Percentiles rank a stretch among this genome's conserved stretches.
These are phyloP conservation scores for Cardamine chenopodiifolia DNA, from an alignment of 345 rosid species.

Conservation along the genomic window DNA sequence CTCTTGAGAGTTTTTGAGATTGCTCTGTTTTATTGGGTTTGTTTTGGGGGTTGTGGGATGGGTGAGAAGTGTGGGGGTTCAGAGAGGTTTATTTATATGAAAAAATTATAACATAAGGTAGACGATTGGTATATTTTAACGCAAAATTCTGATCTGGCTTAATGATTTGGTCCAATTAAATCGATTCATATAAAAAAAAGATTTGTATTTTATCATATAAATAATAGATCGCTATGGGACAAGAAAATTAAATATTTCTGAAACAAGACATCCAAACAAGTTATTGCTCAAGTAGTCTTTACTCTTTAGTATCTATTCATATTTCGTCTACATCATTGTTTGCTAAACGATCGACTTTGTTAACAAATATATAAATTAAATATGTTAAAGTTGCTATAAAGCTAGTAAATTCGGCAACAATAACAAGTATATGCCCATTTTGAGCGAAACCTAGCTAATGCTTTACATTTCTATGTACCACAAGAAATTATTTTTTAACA, in stretches of 20 bases:
- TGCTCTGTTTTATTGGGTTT: neutral
- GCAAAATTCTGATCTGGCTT: slow-evolving; percentile 17
- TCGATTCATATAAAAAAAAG: neutral
- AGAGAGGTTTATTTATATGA: slow-evolving; percentile 37
- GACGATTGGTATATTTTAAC: slow-evolving; percentile 21
- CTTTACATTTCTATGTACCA: neutral
- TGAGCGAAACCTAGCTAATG: neutral
- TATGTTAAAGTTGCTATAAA: neutral
- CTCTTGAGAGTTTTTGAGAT: neutral
- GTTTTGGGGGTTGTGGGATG: slow-evolving; percentile 30
- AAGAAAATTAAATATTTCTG: neutral
- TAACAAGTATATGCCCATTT: neutral
- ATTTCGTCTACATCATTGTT: no score
- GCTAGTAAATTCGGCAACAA: neutral
- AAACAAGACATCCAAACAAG: slow-evolving; percentile 11
- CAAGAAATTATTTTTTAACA: neutral
- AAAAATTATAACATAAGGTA: slow-evolving; percentile 9
- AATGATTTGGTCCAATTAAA: neutral
- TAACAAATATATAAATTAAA: no score
- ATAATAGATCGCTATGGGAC: neutral
- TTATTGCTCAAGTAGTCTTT: neutral
- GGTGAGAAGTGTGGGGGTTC: slow-evolving; percentile 26
- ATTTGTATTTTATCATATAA: neutral
- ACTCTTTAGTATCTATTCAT: neutral
- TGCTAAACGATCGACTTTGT: no score